Evolutionary conservation across 75 land plant species (phyloP), one percentile per base, ranked within the genome.

Genomic region (Picea sitchensis): DNA sequence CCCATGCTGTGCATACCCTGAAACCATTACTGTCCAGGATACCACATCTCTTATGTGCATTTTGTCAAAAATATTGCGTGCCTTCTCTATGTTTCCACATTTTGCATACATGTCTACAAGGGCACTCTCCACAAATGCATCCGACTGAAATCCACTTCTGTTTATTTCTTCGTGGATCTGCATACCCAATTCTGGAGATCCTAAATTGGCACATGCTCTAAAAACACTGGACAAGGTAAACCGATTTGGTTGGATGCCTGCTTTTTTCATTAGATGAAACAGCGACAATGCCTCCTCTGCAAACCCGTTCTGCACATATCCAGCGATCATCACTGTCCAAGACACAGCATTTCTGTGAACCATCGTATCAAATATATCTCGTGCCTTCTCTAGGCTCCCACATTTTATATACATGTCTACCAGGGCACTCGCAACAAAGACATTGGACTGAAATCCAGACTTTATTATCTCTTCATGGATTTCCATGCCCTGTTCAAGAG

Each of bases 321-420:
- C 80, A 81, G 85, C 80, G 17, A 90, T 75, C 44, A 90, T 80
- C 32, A 87, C 84, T 61, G 85, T 90, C 54, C 82, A 85, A 73
- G 86, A 78, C 30, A 64, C 32, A 61, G 59, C 56, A 71, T 86
- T 80, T 4, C 59, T 58, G 58, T 65, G 44, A 14, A 57, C 36
- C 79, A 79, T 81, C 57, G 8, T n/a, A 14, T 13, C 23, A 60
- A 88, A 83, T 14, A 87, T 44, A 13, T 64, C 61, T 14, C 15
- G 51, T 12, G 89, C 91, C 56, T 83, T 86, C 7, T 59, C 62
- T 51, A 84, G 15, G 20, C 3, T 31, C 51, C 65, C 80, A 65
- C 87, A 84, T 21, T 87, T 90, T 23, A 82, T 59, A 71, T 87
- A 90, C 38, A 90, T 65, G 61, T 85, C 87, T 34, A 87, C 59